phyloP scores from a whole-genome alignment of 129 eudicot genomes.

The Saussurea involucrata region DNA sequence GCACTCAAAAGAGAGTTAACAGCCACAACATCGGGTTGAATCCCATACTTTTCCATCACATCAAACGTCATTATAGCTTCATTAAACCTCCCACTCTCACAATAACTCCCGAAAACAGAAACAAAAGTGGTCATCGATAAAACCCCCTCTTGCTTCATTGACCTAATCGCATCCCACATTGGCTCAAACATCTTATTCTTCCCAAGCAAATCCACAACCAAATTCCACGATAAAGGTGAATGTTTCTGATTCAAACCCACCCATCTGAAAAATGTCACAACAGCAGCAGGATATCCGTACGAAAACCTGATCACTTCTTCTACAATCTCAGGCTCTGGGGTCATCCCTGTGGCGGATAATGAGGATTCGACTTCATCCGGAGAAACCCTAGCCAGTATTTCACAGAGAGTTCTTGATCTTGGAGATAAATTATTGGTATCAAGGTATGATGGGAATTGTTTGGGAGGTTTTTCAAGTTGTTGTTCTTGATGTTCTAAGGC shows the following conservation, averaged over 20 bases:
- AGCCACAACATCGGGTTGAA: conserved; percentile 62
- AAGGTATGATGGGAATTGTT: conserved; percentile 42
- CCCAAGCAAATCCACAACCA: conserved; percentile 83
- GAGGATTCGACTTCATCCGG: conserved; percentile 45
- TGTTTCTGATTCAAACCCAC: conserved; percentile 45
- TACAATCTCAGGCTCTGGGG: conserved; percentile 45
- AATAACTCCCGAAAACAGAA: conserved; percentile 71
- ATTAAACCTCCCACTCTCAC: conserved; percentile 50
- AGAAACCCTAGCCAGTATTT: conserved; percentile 45
- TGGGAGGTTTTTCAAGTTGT: conserved; percentile 19
- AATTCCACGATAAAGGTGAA: conserved; percentile 53
- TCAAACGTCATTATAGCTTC: conserved; percentile 80
- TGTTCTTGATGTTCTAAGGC: conserved; percentile 12
- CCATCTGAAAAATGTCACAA: conserved; percentile 71
- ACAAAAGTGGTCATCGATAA: conserved; percentile 58
- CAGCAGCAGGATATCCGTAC: conserved; percentile 47
- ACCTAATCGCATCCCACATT: conserved; percentile 88
- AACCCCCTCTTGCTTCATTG: conserved; percentile 66
- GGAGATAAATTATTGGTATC: conserved; percentile 36
- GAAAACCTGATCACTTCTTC: conserved; percentile 63
- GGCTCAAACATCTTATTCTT: conserved; percentile 73
- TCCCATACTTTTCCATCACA: conserved; percentile 65
- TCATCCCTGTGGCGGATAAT: conserved; percentile 36
- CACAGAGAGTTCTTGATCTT: conserved; percentile 53
- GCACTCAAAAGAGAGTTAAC: conserved; percentile 76